Evolutionary conservation across 2,329 filamentous ascomycete species (phyloP), one percentile per base, ranked within the genome.

Genomic region (Aureobasidium subglaciale): DNA sequence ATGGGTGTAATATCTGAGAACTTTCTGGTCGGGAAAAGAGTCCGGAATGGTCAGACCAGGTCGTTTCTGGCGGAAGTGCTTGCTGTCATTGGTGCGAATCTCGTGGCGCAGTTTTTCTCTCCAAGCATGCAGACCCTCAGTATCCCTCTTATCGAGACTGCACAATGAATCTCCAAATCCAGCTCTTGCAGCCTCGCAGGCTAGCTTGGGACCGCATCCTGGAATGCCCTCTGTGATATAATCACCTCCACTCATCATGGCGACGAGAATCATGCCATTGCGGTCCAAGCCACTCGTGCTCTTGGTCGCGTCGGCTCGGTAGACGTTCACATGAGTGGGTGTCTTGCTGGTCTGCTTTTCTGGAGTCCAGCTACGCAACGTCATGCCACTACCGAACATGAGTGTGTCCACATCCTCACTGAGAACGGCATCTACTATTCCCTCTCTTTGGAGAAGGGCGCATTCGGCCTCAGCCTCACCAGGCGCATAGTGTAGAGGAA

Each of bases 381-480:
- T 92, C 34, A 83, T 73, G 0, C 81, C 84, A 60, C 90, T 93
- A 1, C 93, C 93, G 72, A 97, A 97, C 92, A 97, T 97, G 64
- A 97, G 81, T 2, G 92, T 93, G 68, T 99, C 93, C 40, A 96
- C 90, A 75, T 99, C 93, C 68, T 99, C 91, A 68, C 89, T 96
- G 63, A 99, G 77, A 1, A 97, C 93, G 0, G 89, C 92, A 69
- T 99, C 93, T 1, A 96, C 91, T 8, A 96, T 76, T 0, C 90
- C 90, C 42, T 85, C 80, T 58, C 80, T 78, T 66, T 99, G 91
- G 3, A 99, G 71, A 15, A 93, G 73, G 0, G 93, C 93, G 62
- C 93, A 99, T 72, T 99, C 93, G 1, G 93, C 93, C 68, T 99
- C 93, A 3, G 92, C 93, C 68, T 99, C 93, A 9, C 93, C 93